Conservation (phyloP, 148 eudicot species). For the Vaccinium macrocarpon region DNA sequence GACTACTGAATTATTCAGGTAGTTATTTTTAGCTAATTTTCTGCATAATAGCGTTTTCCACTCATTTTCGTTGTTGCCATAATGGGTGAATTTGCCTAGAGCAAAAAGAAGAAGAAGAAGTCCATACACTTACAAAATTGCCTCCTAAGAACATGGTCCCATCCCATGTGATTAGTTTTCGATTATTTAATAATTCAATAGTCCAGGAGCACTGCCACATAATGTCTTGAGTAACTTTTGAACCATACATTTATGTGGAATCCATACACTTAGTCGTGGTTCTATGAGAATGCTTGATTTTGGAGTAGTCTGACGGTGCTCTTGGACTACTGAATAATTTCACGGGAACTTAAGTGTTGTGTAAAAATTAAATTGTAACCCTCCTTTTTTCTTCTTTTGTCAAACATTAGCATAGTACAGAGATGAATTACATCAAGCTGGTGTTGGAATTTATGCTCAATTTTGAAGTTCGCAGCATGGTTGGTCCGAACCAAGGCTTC, state of each 20-base stretch:
- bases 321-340: no score
- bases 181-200: neutral
- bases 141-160: neutral
- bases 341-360: neutral
- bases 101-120: neutral
- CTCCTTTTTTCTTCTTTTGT: no score
- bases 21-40: neutral
- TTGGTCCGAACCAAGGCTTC: no score
- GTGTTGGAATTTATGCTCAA: no score
- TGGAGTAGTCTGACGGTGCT: no score
- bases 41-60: neutral
- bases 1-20: neutral
- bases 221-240: accelerated
- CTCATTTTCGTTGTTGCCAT: neutral
- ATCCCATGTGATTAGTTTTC: neutral
- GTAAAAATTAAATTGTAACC: neutral
- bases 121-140: neutral
- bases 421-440: no score
- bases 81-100: neutral
- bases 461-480: no score
- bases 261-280: no score
- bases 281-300: no score
- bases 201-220: no score
- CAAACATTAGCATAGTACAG: no score
- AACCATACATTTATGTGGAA: no score